Evolutionary conservation across 176 grass and related monocot genomes (phyloP), one percentile per base, ranked within the genome.

Genomic region (Carex myosuroides): DNA sequence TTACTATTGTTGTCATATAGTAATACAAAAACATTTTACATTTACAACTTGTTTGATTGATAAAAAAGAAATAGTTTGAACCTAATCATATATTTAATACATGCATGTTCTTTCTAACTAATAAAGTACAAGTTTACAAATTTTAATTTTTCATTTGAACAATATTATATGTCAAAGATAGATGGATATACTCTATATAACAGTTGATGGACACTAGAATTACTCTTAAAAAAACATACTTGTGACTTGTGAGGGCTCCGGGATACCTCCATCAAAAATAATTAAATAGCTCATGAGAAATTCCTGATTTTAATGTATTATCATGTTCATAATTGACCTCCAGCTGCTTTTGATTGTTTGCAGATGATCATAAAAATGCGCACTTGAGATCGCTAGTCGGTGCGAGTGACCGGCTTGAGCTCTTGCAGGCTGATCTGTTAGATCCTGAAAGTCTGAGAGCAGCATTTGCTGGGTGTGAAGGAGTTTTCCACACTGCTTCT

Each of bases 401-500:
- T 12, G 92, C 87, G 1, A 29, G 44, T 0, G 87, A 94, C 14
- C 82, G 87, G 5, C 44, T 89, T 8, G 58, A 60, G 13, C 83
- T 94, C 44, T 13, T 89, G 24, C 53, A 56, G 22, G 89, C 80
- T 1, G 85, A 94, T 29, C 24, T 94, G 52, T 86, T 94, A 3
- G 87, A 94, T 18, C 48, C 53, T 56, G 83, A 84, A 56, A 94
- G 92, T 39, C 83, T 91, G 24, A 17, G 20, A 14, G 83, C 85
- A 1, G 89, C 87, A 5, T 88, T 94, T 72, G 26, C n/a, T 1
- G 89, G 92, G 18, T 94, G 87, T n/a, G 79, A 91, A 24, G 92
- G 89, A 0, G 85, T 94, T 48, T 91, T 94, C 72, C 92, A 89
- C 26, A 89, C 80, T 8, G 89, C 92, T 58, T 91, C 80, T n/a